Evolutionary conservation across 345 rosid genomes (phyloP).

Genomic region (Populus deltoides): DNA sequence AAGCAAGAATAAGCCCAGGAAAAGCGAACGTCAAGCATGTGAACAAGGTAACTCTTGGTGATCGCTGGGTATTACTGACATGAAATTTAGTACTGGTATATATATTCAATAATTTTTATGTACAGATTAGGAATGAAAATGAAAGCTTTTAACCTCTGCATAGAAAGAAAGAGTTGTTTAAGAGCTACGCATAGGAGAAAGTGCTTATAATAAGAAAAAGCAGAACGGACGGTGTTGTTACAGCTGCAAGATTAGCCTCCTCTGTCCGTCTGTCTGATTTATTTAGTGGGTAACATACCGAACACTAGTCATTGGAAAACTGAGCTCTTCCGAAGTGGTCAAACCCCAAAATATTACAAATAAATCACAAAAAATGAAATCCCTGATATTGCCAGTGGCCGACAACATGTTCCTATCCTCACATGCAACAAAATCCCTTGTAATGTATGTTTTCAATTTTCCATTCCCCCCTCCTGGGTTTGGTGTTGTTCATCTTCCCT

Average conservation of each 20-base stretch:
- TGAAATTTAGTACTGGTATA: no score
- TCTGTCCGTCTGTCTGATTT: not conserved
- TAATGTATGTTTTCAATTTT: not conserved
- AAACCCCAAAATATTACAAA: constrained; percentile 15
- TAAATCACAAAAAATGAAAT: not conserved
- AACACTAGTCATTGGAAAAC: constrained; percentile 7
- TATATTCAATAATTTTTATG: not conserved
- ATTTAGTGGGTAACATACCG: not conserved
- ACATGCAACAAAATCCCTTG: constrained; percentile 38
- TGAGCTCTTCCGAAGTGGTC: constrained; percentile 37
- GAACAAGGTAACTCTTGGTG: not conserved
- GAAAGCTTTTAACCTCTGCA: not conserved
- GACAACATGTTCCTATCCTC: constrained; percentile 39
- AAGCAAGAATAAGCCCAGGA: no score
- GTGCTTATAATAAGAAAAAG: not conserved
- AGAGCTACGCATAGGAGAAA: not conserved
- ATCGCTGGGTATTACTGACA: not conserved
- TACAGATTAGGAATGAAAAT: not conserved
- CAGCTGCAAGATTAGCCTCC: not conserved
- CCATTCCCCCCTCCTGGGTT: not conserved
- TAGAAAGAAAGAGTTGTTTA: not conserved
- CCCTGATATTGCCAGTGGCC: constrained; percentile 36
- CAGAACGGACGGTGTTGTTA: not conserved
- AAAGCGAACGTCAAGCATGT: not conserved
- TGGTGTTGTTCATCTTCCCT: not conserved